A percentile compares a stretch with the other conserved stretches of the same genome.
These are phyloP conservation scores for Rhododendron ovatum DNA, from an alignment of 148 eudicot species.

Conservation along the genomic window DNA sequence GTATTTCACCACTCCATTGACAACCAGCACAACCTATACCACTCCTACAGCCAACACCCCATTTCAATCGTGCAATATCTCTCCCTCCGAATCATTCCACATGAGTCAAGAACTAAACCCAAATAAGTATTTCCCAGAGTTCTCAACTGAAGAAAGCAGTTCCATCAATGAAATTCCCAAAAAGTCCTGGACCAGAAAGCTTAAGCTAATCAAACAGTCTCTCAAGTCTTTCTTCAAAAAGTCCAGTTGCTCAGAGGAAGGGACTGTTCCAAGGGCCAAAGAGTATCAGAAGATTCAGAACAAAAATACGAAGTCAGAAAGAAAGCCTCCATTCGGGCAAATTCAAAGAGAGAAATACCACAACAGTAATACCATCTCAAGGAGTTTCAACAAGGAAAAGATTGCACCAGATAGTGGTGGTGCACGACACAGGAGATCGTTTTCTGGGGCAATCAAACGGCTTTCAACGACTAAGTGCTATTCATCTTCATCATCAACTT, in stretches of 20 bases:
- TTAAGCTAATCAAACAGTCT: constrained; percentile 39
- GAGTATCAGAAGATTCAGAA: constrained; percentile 13
- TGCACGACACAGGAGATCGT: constrained; percentile 55
- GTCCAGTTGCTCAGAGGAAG: constrained; percentile 30
- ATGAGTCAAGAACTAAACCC: constrained; percentile 53
- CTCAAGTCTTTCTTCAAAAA: constrained; percentile 52
- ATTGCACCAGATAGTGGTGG: constrained; percentile 10
- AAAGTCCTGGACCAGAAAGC: constrained; percentile 60
- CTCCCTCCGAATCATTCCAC: constrained; percentile 58
- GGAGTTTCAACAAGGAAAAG: constrained; percentile 23
- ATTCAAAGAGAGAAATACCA: constrained; percentile 21
- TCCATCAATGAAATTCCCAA: constrained; percentile 17
- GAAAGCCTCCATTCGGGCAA: constrained; percentile 23
- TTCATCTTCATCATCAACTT: constrained; percentile 31
- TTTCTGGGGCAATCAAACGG: constrained; percentile 65
- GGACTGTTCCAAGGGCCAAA: not conserved
- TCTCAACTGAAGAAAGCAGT: constrained; percentile 10
- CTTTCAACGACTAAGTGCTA: constrained; percentile 32
- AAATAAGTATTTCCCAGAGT: constrained; percentile 42
- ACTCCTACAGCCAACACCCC: constrained; percentile 51
- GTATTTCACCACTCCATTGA: constrained; percentile 48
- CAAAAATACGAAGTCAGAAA: constrained; percentile 6
- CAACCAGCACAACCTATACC: constrained; percentile 25
- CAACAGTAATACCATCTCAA: not conserved
- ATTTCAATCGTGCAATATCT: constrained; percentile 60